A percentile compares a stretch with the other conserved stretches of the same genome.
Conservation (phyloP, 2,329 filamentous ascomycete genomes). For the Phoma sp. region DNA sequence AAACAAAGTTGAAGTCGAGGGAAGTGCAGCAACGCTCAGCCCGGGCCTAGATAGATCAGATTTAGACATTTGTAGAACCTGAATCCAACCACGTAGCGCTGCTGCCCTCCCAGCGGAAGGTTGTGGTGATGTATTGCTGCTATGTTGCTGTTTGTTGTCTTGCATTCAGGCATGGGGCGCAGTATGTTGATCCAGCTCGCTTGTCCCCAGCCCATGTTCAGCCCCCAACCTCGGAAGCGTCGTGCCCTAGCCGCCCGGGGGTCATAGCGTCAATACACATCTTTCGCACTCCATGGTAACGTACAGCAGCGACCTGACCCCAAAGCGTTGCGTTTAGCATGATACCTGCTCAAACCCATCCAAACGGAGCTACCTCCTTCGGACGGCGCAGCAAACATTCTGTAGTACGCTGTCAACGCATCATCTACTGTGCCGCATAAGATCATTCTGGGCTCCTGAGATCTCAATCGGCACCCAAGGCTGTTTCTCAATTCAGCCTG, state of each 20-base stretch:
- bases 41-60: too few relatives aligned
- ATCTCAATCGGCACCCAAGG: too few relatives aligned
- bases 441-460: background rate
- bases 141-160: constrained; percentile 4
- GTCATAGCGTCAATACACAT: constrained; percentile 9
- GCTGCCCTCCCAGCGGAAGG: too few relatives aligned
- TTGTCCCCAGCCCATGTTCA: constrained; percentile 8
- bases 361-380: constrained; percentile 3
- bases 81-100: too few relatives aligned
- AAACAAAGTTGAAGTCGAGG: too few relatives aligned
- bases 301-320: constrained; percentile 3
- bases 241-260: too few relatives aligned
- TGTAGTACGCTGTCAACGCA: background rate
- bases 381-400: constrained; percentile 5
- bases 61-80: background rate
- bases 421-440: background rate
- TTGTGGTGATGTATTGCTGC: background rate
- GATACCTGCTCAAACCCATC: background rate
- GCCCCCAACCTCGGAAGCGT: background rate
- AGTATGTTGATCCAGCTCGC: constrained; percentile 6
- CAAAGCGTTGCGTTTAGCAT: background rate
- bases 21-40: too few relatives aligned
- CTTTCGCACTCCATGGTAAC: constrained; percentile 3
- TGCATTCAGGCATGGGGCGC: constrained; percentile 1
- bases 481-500: background rate